These are phyloP conservation scores for Ophiosphaerella narmari DNA, from an alignment of 2,329 filamentous ascomycete genomes.

Conservation along the genomic window DNA sequence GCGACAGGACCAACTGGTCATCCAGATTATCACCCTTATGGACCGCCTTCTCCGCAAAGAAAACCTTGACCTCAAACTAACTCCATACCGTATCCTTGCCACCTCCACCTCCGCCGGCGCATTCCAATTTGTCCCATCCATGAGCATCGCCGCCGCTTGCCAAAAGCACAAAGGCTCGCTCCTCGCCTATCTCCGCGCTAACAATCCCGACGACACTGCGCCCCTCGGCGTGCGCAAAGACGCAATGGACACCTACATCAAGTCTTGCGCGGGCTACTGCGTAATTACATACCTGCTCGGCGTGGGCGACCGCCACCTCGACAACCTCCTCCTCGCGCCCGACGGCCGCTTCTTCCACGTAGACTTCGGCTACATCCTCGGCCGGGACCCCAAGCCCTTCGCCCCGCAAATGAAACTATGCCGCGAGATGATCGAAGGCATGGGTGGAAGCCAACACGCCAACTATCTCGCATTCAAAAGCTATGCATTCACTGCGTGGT, in stretches of 20 bases:
- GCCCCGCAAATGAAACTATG: constrained; percentile 96
- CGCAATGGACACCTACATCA: constrained; percentile 91
- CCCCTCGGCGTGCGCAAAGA: constrained; percentile 88
- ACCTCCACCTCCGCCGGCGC: constrained; percentile 88
- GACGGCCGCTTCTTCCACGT: constrained; percentile 97
- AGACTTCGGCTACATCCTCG: constrained; percentile 97
- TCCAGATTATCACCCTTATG: constrained; percentile 98
- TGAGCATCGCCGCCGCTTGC: constrained; percentile 79
- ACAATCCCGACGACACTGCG: constrained; percentile 84
- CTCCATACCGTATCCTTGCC: constrained; percentile 94
- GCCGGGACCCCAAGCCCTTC: constrained; percentile 95
- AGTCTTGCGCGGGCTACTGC: constrained; percentile 95
- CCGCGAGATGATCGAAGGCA: constrained; percentile 98
- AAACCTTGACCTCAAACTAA: constrained; percentile 91
- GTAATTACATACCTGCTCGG: constrained; percentile 98
- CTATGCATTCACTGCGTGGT: constrained; percentile 94
- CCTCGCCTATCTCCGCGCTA: constrained; percentile 81
- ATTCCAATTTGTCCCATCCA: constrained; percentile 90
- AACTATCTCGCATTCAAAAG: constrained; percentile 91
- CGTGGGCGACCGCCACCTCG: constrained; percentile 92
- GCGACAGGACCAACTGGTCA: constrained; percentile 94
- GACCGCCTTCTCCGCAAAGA: constrained; percentile 94
- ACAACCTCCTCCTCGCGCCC: constrained; percentile 89
- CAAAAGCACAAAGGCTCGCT: constrained; percentile 79
- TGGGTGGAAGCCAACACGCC: constrained; percentile 82